phyloP scores from a whole-genome alignment of 345 rosid species.

The Adansonia digitata region DNA sequence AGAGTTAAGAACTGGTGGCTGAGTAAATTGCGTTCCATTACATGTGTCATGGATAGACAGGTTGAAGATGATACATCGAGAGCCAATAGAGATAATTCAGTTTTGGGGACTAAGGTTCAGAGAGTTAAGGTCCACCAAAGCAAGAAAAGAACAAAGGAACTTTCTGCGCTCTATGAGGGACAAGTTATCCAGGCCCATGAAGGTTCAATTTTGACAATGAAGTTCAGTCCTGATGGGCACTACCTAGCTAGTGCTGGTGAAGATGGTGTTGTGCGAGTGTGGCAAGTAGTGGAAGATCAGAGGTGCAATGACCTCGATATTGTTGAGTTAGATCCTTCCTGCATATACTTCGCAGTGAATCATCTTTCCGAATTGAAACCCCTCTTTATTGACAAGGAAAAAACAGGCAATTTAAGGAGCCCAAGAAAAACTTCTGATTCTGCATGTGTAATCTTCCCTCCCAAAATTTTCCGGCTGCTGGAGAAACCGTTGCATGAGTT shows the following conservation, averaged over 20 bases:
- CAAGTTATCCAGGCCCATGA: constrained; percentile 77
- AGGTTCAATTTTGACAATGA: constrained; percentile 68
- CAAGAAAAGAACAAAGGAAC: constrained; percentile 57
- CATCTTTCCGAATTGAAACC: constrained; percentile 66
- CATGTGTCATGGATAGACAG: constrained; percentile 48
- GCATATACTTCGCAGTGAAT: constrained; percentile 70
- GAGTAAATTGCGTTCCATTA: constrained; percentile 44
- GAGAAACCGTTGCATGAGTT: constrained; percentile 74
- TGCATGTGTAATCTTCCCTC: constrained; percentile 79
- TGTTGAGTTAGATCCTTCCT: constrained; percentile 72
- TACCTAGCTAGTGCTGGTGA: constrained; percentile 78
- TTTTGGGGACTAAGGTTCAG: constrained; percentile 33
- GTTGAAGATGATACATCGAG: constrained; percentile 33
- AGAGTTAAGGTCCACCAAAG: constrained; percentile 66
- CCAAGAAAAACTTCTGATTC: constrained; percentile 65
- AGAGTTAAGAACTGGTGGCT: constrained; percentile 59
- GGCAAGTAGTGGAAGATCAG: constrained; percentile 69
- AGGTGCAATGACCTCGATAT: constrained; percentile 53
- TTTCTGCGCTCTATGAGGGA: constrained; percentile 63
- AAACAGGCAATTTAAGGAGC: constrained; percentile 41
- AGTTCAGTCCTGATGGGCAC: constrained; percentile 78
- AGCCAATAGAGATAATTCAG: constrained; percentile 22
- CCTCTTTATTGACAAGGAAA: constrained; percentile 47
- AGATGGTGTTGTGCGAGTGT: constrained; percentile 55
- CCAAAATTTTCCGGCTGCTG: constrained; percentile 63